These are phyloP conservation scores for Podaxis pistillaris DNA, from an alignment of 768 basidiomycete genomes.

Conservation along the genomic window DNA sequence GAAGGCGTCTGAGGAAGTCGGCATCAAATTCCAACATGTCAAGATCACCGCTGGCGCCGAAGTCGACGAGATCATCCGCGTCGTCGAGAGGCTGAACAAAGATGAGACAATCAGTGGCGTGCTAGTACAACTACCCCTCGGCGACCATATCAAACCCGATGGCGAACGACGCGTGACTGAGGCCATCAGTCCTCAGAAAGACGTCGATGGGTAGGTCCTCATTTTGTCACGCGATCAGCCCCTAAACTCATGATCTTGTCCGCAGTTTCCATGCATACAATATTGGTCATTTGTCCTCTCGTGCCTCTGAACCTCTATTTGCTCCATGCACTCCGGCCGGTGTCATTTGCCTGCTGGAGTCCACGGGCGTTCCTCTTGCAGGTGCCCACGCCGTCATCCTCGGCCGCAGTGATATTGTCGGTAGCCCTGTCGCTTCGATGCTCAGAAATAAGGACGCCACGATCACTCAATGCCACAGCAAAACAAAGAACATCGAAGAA, in stretches of 20 bases:
- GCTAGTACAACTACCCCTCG: constrained; percentile 93
- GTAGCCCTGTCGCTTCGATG: constrained; percentile 91
- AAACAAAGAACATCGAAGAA: constrained; percentile 75
- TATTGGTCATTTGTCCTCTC: constrained; percentile 91
- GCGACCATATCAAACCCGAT: constrained; percentile 74
- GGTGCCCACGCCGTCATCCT: constrained; percentile 90
- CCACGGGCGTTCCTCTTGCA: constrained; percentile 71
- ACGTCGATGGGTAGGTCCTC: constrained; percentile 84
- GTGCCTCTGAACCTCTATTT: constrained; percentile 87
- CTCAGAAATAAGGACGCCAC: constrained; percentile 90
- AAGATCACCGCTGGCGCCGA: constrained; percentile 63
- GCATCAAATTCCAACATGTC: constrained; percentile 85
- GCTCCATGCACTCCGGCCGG: constrained; percentile 95
- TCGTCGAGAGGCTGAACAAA: constrained; percentile 79
- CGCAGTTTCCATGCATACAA: constrained; percentile 96
- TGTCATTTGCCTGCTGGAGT: constrained; percentile 86
- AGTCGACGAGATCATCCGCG: constrained; percentile 71
- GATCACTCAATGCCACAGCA: constrained; percentile 96
- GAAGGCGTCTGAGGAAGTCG: constrained; percentile 92
- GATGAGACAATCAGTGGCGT: constrained; percentile 85
- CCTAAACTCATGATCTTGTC: not conserved
- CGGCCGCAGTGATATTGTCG: constrained; percentile 97
- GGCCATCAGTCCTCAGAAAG: constrained; percentile 89
- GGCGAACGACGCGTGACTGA: constrained; percentile 94
- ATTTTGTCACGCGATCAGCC: not conserved